Percentiles rank a stretch among this genome's conserved stretches.
These are phyloP conservation scores for Solanum virginianum DNA, from an alignment of 257 asterid species.

Conservation along the genomic window DNA sequence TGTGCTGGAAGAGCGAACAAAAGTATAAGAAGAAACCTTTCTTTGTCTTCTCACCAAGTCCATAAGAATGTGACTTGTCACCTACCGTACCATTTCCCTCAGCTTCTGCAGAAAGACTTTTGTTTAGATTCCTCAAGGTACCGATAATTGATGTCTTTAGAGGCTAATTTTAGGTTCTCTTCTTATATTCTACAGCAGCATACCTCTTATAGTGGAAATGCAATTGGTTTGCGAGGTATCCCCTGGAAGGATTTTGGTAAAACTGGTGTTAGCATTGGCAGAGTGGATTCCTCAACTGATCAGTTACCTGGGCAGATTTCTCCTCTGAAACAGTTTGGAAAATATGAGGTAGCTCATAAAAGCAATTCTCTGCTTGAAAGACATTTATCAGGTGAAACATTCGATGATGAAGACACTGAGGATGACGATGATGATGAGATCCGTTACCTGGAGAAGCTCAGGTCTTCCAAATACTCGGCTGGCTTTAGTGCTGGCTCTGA, in stretches of 20 bases:
- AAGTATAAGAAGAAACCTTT: not conserved
- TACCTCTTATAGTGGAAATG: constrained; percentile 7
- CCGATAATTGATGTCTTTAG: not conserved
- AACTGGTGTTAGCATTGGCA: constrained; percentile 38
- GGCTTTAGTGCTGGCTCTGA: constrained; percentile 24
- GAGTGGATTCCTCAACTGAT: constrained; percentile 13
- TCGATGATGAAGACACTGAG: constrained; percentile 29
- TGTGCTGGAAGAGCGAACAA: not conserved
- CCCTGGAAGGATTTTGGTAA: constrained; percentile 73
- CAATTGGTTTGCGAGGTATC: constrained; percentile 42
- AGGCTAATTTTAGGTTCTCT: not conserved
- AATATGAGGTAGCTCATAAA: constrained; percentile 19
- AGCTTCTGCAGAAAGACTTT: not conserved
- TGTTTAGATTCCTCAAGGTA: not conserved
- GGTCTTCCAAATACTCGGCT: constrained; percentile 26
- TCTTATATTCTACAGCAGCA: constrained; percentile 23
- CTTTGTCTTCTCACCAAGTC: not conserved
- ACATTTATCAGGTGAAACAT: constrained; percentile 23
- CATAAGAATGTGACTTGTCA: not conserved
- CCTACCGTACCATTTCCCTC: not conserved
- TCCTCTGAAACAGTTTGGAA: constrained; percentile 19
- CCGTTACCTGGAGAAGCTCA: constrained; percentile 60
- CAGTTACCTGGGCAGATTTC: constrained; percentile 10
- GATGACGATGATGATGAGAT: constrained; percentile 57
- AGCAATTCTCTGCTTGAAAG: constrained; percentile 27